Conservation (phyloP, 768 basidiomycete species). For the Russula sp. region DNA sequence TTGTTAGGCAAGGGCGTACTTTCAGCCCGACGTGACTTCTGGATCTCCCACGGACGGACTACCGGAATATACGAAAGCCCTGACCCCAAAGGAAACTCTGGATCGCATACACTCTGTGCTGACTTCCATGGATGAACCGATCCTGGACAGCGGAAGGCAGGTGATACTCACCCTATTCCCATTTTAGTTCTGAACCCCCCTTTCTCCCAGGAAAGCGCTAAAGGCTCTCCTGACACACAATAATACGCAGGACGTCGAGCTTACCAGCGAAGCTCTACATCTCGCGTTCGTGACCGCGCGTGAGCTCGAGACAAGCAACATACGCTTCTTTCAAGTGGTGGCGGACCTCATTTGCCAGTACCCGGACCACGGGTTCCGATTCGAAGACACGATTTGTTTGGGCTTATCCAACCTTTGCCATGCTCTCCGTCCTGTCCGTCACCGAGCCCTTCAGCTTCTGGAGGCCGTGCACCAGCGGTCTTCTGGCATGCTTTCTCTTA, state of each 20-base stretch:
- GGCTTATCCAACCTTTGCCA: conserved; percentile 83
- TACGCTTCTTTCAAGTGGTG: conserved; percentile 72
- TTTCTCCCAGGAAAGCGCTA: conserved; percentile 58
- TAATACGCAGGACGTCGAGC: conserved; percentile 39
- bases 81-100: conserved; percentile 46
- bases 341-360: conserved; percentile 56
- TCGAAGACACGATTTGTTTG: conserved; percentile 68
- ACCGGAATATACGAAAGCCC: conserved; percentile 45
- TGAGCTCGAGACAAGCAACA: conserved; percentile 47
- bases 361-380: conserved; percentile 53
- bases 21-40: conserved; percentile 50
- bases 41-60: conserved; percentile 58
- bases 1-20: conserved; percentile 69
- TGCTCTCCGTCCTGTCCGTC: conserved; percentile 51
- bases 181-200: conserved; percentile 9
- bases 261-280: conserved; percentile 59
- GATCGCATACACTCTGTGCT: conserved; percentile 67
- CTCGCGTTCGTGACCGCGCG: conserved; percentile 59
- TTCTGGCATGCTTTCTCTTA: conserved; percentile 59
- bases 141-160: conserved; percentile 58
- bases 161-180: conserved; percentile 26
- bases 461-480: conserved; percentile 63
- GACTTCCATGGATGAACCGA: conserved; percentile 45
- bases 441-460: conserved; percentile 71
- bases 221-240: conserved; percentile 56